phyloP scores from a whole-genome alignment of 208 protist species.

The Trypanosoma cruzi region DNA sequence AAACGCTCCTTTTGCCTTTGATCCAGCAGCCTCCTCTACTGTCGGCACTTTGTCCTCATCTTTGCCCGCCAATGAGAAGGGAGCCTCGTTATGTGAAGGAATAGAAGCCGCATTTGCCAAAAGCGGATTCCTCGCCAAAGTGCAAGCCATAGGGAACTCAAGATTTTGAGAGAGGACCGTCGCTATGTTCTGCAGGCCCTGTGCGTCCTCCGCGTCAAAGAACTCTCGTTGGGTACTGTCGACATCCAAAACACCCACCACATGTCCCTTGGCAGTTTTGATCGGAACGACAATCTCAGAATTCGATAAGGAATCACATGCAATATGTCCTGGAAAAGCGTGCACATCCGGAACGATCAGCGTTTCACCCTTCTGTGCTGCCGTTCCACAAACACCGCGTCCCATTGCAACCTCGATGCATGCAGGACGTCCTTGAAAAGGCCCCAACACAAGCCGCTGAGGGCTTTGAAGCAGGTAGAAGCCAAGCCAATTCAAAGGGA shows the following conservation, averaged over 20 bases:
- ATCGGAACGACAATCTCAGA: constrained; percentile 94
- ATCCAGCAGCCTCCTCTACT: background rate
- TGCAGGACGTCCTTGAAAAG: constrained; percentile 93
- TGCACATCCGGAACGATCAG: constrained; percentile 89
- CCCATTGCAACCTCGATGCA: constrained; percentile 89
- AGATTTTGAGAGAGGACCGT: constrained; percentile 53
- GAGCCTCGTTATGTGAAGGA: constrained; percentile 1
- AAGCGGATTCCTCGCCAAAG: constrained; percentile 48
- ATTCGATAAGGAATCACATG: constrained; percentile 89
- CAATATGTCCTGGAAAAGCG: constrained; percentile 94
- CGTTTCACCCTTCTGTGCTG: constrained; percentile 45
- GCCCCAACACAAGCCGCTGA: constrained; percentile 86
- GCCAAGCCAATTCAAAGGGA: constrained; percentile 91
- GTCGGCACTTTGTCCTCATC: background rate
- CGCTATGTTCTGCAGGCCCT: constrained; percentile 60
- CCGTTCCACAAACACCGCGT: constrained; percentile 90
- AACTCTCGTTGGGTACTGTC: constrained; percentile 61
- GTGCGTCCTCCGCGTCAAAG: constrained; percentile 73
- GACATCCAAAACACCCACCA: constrained; percentile 85
- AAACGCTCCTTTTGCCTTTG: constrained; percentile 2
- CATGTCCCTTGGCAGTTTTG: constrained; percentile 44
- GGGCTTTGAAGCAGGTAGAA: constrained; percentile 90
- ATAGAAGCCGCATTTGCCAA: constrained; percentile 31
- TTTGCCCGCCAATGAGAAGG: background rate
- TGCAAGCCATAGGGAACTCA: constrained; percentile 63